Base-by-base conservation (phyloP, 177 flowering plant species). In the Telopea speciosissima region DNA sequence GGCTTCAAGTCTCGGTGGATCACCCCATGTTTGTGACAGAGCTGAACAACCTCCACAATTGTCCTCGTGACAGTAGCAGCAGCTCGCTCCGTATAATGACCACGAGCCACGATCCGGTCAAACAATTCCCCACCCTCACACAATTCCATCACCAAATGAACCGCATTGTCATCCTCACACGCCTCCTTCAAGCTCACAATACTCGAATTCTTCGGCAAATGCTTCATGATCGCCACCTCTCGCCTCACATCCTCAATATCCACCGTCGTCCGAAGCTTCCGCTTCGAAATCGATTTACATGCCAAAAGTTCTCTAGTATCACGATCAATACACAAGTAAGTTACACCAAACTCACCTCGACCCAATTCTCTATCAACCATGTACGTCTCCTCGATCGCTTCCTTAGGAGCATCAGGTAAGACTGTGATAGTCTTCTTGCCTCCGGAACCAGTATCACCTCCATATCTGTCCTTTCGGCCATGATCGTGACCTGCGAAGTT, bases 1-100 rank as follows among this genome's bases (percentile, higher is more conserved):
- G 93, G 93, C 85, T 89, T 89, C 82, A 89, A 77, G 65, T 89
- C 93, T 77, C 93, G 72, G 52, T 89, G 93, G 68, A 89, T 89
- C 66, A 89, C 90, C 6, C 93, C 93, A 69, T 89, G 88, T 77
- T 85, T 83, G 67, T 89, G 93, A 70, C 93, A 89, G 4, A 89
- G 82, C 84, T 83, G 89, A 73, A 89, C 93, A 68, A 89, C 93
- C 76, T 89, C 93, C 72, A 89, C 81, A 65, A 89, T 85, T 9
- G 90, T 89, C 78, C 83, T 71, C 0, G 83, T 82, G 17, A 89
- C 90, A 0, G 86, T 83, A 1, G 90, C 93, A 7, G 93, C 93
- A 0, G 90, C 89, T 19, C 90, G 70, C 76, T 89, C 93, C 5
- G 83, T 87, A 60, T 89, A 89, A 74, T 88, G 90, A 24, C 92